These are phyloP conservation scores for Wallemia hederae DNA, from an alignment of 1,284 basidiomycete genomes.

Conservation along the genomic window DNA sequence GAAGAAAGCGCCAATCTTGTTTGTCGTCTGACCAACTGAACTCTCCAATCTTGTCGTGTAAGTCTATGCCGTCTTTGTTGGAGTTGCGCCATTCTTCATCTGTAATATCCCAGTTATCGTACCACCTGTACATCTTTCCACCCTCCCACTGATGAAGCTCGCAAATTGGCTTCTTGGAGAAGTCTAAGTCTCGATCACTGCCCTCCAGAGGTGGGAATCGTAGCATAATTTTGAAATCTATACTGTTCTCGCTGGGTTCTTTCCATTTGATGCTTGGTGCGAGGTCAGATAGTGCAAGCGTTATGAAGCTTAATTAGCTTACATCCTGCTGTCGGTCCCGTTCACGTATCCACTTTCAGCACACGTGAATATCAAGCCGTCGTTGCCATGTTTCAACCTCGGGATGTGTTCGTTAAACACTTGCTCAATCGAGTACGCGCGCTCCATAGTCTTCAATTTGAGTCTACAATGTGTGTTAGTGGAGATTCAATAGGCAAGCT, in stretches of 20 bases:
- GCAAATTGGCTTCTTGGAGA: slow-evolving; percentile 58
- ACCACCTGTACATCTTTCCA: slow-evolving; percentile 39
- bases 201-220: slow-evolving; percentile 45
- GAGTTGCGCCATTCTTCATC: slow-evolving; percentile 77
- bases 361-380: slow-evolving; percentile 91
- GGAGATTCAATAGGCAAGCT: background rate
- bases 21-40: slow-evolving; percentile 48
- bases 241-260: slow-evolving; percentile 85
- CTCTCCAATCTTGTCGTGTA: slow-evolving; percentile 79
- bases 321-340: slow-evolving; percentile 87
- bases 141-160: slow-evolving; percentile 51
- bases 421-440: slow-evolving; percentile 62
- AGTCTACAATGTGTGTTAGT: slow-evolving; percentile 24
- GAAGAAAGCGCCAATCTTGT: slow-evolving; percentile 56
- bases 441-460: slow-evolving; percentile 56
- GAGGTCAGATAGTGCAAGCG: background rate
- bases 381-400: slow-evolving; percentile 67
- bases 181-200: slow-evolving; percentile 36
- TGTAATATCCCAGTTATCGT: slow-evolving; percentile 56
- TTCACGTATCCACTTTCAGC: slow-evolving; percentile 52
- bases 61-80: slow-evolving; percentile 56
- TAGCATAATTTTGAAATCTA: slow-evolving; percentile 84
- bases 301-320: slow-evolving; percentile 12
- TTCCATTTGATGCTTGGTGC: slow-evolving; percentile 81
- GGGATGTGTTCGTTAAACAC: slow-evolving; percentile 65